Evolutionary conservation across 1,139 yeast genomes (phyloP), one percentile per base, ranked within the genome.

Genomic region (Debaryomyces nepalensis): DNA sequence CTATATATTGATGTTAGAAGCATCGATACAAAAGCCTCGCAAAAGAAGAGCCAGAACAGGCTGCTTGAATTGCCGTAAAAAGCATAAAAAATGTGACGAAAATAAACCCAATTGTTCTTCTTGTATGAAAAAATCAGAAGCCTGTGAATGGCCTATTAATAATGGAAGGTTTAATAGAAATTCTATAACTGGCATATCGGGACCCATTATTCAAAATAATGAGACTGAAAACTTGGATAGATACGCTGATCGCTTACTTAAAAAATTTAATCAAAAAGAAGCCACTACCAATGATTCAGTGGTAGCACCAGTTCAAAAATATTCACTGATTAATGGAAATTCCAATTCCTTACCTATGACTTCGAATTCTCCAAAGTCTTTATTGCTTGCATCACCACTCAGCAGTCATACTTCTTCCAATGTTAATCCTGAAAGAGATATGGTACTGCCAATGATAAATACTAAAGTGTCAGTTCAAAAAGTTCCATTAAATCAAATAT

Each of bases 31-130:
- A 10, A 16, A 29, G 3, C 32, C 32, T 14, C 32, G 21, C 2
- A 53, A 37, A 54, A 61, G 56, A 45, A 54, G 78, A 47, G 70
- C 68, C 8, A 59, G 73, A 44, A 72, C 76, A 1, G 78, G 78
- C 1, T 73, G 78, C 52, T 54, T 71, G 6, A 69, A 72, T 11
- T 73, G 78, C 48, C 56, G 77, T 38, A 56, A 65, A 39, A 63
- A 68, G 36, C 76, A 73, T 48, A 71, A 70, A 52, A 72, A 72
- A 46, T 73, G 78, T 48, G 77, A 71, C 49, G 77, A 72, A 42
- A 47, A 49, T 20, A 67, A 69, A 46, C 77, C 77, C 4, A 48
- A 54, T 11, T 72, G 77, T 46, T 61, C 64, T 6, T 62, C 66
- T 26, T 71, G 77, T 48, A 44, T 54, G 8, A 44, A 59, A 29